Base-by-base conservation (phyloP, 2,329 filamentous ascomycete genomes). In the Fusarium hostae region DNA sequence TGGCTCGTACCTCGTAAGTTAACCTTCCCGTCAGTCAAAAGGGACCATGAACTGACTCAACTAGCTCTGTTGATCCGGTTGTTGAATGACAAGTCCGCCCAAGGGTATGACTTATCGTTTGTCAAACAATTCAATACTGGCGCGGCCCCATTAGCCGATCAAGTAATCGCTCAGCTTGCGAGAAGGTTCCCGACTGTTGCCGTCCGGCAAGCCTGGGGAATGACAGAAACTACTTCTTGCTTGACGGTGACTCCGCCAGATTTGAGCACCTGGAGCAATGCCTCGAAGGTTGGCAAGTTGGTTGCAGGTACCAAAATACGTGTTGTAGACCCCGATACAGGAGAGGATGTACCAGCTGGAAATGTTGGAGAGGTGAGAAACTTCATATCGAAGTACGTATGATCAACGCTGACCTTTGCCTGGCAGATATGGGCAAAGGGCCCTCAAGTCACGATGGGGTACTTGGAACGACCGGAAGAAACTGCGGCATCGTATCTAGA, bases 21-120 rank as follows among this genome's bases (percentile, higher is more conserved):
- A 1, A 0, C 20, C 5, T 6, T 26, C 0, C 6, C 4, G 4
- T 28, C 2, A 5, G 0, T 22, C 3, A 9, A 5, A 9, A 5
- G 3, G 1, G 10, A 9, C 1, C 1, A 2, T 5, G 4, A 10
- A 41, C 26, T 54, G 3, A 54, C 26, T 5, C 3, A 0, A 2
- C 5, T 0, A 54, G 51, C 51, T 30, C 24, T 54, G 3, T 7
- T 54, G 3, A 54, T 54, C 15, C 35, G 51, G 1, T 7, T 41
- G 0, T 5, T 54, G 2, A 54, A 54, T 6, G 51, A 54, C 0
- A 26, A 28, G 10, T 4, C 26, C 2, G 51, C 35, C 16, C 51
- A 41, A 10, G 54, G 35, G 9, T 54, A 54, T 15, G 51, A 54
- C 18, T 3, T 54, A 1, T 54, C 51, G 9, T 54, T 41, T 37